Evolutionary conservation across 1,139 yeast genomes (phyloP), one percentile per base, ranked within the genome.

Genomic region (Pichia sp.): DNA sequence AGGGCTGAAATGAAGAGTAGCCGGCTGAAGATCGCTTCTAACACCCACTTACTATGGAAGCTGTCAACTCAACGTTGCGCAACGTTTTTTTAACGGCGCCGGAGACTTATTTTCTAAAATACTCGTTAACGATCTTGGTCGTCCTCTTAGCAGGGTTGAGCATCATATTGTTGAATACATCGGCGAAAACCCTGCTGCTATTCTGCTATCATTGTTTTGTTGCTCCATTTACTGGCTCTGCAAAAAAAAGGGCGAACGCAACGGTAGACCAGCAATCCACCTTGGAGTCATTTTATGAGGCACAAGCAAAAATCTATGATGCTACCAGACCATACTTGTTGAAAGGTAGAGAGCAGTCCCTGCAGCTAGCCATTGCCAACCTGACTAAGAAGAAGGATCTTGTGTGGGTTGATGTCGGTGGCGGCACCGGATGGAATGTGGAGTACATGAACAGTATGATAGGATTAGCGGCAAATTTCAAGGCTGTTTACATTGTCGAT

Each of bases 331-430:
- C 76, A 52, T 72, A 77, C 49, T 75, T 87, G 44, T 76, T 87
- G 59, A 80, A 85, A 66, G 96, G 96, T 15, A 77, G 95, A 64
- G 81, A 80, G 64, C 80, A 79, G 57, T 84, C 89, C 59, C 74
- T 87, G 55, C 75, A 76, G 54, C 70, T 86, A 57, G 86, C 87
- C 0, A 75, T 75, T 43, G 68, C 83, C 42, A 92, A 85, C 66
- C 72, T 84, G 52, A 57, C 61, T 15, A 68, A 69, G 51, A 67
- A 69, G 53, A 70, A 70, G 53, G 77, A 77, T 54, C 72, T 85
- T 53, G 84, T 87, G 48, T 87, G 96, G 96, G 77, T 87, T 54
- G 96, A 87, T 67, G 78, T 87, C 66, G 95, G 95, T 53, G 95
- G 95, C 45, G 95, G 95, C 31, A 87, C 95, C 5, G 96, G 95